These are phyloP conservation scores for Stemphylium lycopersici DNA, from an alignment of 2,329 filamentous ascomycete species.

Conservation along the genomic window DNA sequence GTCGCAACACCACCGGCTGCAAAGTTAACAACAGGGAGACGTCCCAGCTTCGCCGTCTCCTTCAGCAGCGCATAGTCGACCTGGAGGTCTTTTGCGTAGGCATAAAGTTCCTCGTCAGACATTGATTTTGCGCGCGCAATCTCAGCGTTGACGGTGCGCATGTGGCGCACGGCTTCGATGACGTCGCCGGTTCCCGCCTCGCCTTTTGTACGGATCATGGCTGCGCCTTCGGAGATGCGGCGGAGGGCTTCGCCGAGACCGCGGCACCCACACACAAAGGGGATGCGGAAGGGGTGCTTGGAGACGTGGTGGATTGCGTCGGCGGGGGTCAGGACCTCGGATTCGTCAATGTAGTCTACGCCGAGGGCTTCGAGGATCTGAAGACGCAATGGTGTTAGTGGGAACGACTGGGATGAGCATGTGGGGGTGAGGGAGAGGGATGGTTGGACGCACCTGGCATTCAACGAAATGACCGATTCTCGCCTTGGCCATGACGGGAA, in stretches of 20 bases:
- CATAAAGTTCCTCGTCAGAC: conserved; percentile 74
- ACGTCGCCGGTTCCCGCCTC: conserved; percentile 98
- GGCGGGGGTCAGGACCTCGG: conserved; percentile 94
- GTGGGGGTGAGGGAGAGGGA: neutral
- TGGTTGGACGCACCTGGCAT: conserved; percentile 68
- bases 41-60: conserved; percentile 84
- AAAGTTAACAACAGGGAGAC: conserved; percentile 96
- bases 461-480: conserved; percentile 98
- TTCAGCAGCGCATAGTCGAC: conserved; percentile 79
- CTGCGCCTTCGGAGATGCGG: conserved; percentile 88
- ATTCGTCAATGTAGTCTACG: conserved; percentile 98
- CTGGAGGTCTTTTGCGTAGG: conserved; percentile 80
- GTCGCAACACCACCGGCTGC: conserved; percentile 99
- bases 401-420: no score
- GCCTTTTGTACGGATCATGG: conserved; percentile 99
- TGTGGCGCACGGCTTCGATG: conserved; percentile 94
- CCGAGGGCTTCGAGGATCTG: conserved; percentile 93
- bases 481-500: conserved; percentile 99
- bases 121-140: conserved; percentile 74
- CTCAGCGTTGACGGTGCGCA: conserved; percentile 85
- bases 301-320: conserved; percentile 91
- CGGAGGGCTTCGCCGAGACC: conserved; percentile 92
- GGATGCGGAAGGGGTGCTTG: conserved; percentile 80
- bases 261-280: conserved; percentile 96
- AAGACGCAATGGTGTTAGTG: neutral